Base-by-base conservation (phyloP, 1,139 yeast genomes). In the Suhomyces guaymorum region DNA sequence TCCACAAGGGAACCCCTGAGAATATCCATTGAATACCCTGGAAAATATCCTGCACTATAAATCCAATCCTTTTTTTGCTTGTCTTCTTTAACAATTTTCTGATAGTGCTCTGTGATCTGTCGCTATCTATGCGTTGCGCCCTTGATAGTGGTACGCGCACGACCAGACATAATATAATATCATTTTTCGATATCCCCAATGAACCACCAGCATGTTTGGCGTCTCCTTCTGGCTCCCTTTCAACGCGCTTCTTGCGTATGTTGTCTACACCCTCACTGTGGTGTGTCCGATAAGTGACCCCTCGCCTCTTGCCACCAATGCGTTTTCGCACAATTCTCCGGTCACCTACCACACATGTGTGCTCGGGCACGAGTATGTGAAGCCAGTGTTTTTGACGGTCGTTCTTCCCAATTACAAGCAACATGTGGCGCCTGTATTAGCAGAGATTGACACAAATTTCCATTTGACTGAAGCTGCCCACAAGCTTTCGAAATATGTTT, bases 221-320 rank as follows among this genome's bases (percentile, higher is more conserved):
- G 30, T 32, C 33, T 30, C 23, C 25, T 28, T 25, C 15, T 39
- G 41, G 43, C 33, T 34, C n/a, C 29, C 34, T 7, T 13, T 33
- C 11, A 24, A 21, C 10, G 36, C 25, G 31, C 19, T 34, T 12
- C 22, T 39, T 19, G 37, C 41, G 19, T 46, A 46, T 32, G 15
- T 35, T 28, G 31, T 34, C 19, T 44, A 42, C 25, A 32, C 39
- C 11, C 23, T 44, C 15, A 20, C 39, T 4, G 19, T 25, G 11
- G 40, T 36, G 14, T 46, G 49, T 32, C 49, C 49, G 17, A 15
- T 41, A 19, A 28, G 14, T 8, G 32, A 31, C 23, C 26, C 35
- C 3, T 12, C 21, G 11, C 37, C 37, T 7, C 30, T 33, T 14
- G 26, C 30, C 17, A 8, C 16, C 9, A 33, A 16, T n/a, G 20